Base-by-base conservation (phyloP, 2,329 filamentous ascomycete genomes). In the Phyllosticta paracitricarpa region DNA sequence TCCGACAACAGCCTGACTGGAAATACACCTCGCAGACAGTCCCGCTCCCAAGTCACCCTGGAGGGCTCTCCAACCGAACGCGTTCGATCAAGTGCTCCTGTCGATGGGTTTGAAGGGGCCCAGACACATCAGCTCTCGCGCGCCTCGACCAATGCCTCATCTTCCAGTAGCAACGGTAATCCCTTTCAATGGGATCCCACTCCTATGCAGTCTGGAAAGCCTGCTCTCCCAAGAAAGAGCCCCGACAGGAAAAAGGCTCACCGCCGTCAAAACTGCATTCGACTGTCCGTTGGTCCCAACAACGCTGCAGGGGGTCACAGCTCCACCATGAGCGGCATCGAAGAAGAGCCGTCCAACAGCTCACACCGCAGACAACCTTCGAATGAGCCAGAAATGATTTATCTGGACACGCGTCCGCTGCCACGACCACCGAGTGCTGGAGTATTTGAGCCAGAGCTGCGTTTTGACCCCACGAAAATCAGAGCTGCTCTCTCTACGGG, bases 121-220 rank as follows among this genome's bases (percentile, higher is more conserved):
- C 72, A 72, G 0, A 70, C 71, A 22, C 69, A 76, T 19, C 72
- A 76, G 63, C 67, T 72, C 24, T 78, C 76, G 2, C 69, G 73
- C 52, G 70, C 73, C 2, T 77, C 71, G 17, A 73, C 75, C 4
- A 69, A 71, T 30, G 66, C 68, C 14, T 75, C 74, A 6, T 70
- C 69, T 9, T 67, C 65, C n/a, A 78, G 75, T 63, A 78, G 76
- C 65, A 75, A 76, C 54, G 75, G 75, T 2, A 77, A 78, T 60
- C 76, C 77, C 0, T 78, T 78, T 59, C 76, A 77, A 59, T 78
- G 75, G 76, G 77, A 78, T 62, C 69, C 68, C 25, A 63, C 68
- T 22, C 73, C 71, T 10, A 64, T 71, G n/a, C 68, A 70, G 2
- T 62, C 71, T 1, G 68, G 68, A 0, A 78, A 76, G 61, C 73